Evolutionary conservation across 352 stramenopile species (phyloP).

Genomic region (Ophiocytium majus): DNA sequence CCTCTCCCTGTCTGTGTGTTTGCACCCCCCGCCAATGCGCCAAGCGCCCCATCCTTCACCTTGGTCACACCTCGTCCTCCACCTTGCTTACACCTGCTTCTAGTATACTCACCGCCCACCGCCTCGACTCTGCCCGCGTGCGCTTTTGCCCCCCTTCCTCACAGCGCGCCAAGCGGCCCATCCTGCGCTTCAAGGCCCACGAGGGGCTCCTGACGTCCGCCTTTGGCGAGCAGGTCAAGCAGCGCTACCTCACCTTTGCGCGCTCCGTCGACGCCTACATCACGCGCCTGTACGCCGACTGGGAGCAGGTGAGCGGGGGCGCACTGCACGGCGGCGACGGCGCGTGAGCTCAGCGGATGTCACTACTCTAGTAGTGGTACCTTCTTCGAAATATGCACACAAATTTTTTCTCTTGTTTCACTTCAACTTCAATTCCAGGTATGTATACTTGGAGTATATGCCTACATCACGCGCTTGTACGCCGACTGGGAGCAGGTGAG

Average conservation of each 20-base stretch:
- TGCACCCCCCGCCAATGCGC: too few species aligned
- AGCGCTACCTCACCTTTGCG: conserved; percentile 88
- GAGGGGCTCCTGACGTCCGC: conserved; percentile 79
- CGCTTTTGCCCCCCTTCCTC: neutral
- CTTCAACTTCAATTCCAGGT: too few species aligned
- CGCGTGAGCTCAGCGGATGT: too few species aligned
- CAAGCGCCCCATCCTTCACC: too few species aligned
- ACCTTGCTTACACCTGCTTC: too few species aligned
- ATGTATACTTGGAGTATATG: neutral
- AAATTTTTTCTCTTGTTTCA: too few species aligned
- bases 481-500: conserved; percentile 75
- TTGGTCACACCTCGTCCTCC: too few species aligned
- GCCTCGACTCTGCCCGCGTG: too few species aligned
- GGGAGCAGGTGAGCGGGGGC: conserved; percentile 68
- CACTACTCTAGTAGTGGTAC: neutral
- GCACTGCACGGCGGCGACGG: too few species aligned
- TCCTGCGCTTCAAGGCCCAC: conserved; percentile 88
- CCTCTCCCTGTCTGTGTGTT: too few species aligned
- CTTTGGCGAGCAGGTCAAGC: conserved; percentile 84
- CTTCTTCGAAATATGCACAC: neutral
- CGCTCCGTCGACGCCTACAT: conserved; percentile 85
- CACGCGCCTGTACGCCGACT: conserved; percentile 83
- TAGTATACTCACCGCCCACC: too few species aligned
- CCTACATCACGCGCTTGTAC: conserved; percentile 84
- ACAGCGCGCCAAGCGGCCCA: conserved; percentile 85